These are phyloP conservation scores for Suillus decipiens DNA, from an alignment of 768 basidiomycete species.

Conservation along the genomic window DNA sequence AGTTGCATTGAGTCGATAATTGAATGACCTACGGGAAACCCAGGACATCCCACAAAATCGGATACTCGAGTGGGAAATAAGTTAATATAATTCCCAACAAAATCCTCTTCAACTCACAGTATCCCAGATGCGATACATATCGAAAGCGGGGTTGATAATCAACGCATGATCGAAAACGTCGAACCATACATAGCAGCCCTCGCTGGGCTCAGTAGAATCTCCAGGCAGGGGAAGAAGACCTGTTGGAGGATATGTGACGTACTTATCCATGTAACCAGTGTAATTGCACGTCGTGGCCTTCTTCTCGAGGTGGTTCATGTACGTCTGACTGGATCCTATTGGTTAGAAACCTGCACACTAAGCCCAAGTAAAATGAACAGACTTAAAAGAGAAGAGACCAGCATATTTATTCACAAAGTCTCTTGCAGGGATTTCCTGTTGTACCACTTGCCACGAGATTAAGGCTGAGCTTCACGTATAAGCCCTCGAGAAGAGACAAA, in stretches of 20 bases:
- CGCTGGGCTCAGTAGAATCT: conserved; percentile 42
- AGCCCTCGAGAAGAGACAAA: not conserved
- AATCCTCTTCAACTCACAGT: conserved; percentile 37
- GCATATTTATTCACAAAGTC: conserved; percentile 73
- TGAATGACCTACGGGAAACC: conserved; percentile 63
- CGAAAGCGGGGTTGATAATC: conserved; percentile 70
- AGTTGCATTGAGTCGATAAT: not conserved
- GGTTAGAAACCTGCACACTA: not conserved
- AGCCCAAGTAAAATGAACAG: conserved; percentile 19
- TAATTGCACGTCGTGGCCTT: conserved; percentile 59
- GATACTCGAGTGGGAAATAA: conserved; percentile 38
- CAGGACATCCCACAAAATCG: conserved; percentile 76
- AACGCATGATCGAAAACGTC: conserved; percentile 65
- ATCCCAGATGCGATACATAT: conserved; percentile 78
- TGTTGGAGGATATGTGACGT: conserved; percentile 67
- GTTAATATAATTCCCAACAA: conserved; percentile 1
- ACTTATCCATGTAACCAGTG: conserved; percentile 57
- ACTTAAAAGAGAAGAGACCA: conserved; percentile 75
- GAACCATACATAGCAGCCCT: conserved; percentile 69
- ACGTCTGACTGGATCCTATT: conserved; percentile 51
- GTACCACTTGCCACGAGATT: conserved; percentile 63
- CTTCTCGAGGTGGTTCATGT: conserved; percentile 58
- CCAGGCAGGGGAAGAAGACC: conserved; percentile 69
- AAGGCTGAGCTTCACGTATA: conserved; percentile 39
- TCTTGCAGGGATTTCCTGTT: conserved; percentile 70